Base-by-base conservation (phyloP, 2,329 filamentous ascomycete genomes). In the Periglandula ipomoeae region DNA sequence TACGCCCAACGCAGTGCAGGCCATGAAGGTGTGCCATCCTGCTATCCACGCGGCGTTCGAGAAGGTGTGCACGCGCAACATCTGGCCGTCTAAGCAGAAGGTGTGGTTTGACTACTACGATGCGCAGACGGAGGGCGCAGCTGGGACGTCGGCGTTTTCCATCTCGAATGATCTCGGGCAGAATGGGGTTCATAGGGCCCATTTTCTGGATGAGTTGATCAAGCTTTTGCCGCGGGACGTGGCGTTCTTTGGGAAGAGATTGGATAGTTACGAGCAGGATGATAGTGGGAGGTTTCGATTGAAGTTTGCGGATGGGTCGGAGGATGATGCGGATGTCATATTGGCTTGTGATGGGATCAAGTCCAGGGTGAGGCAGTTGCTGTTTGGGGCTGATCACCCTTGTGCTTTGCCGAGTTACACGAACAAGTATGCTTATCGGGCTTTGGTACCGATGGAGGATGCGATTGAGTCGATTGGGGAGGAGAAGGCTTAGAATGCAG, bases 331-430 rank as follows among this genome's bases (percentile, higher is more conserved):
- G 3, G 66, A 69, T 23, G 67, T 61, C 0, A 47, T 82, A 0
- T 65, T 85, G 41, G 81, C 78, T 0, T 82, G 79, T 53, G 82
- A 85, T 59, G 82, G 82, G 0, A 82, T 85, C 56, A 83, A 83
- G 59, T 79, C 75, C 8, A 64, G 66, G 15, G 70, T 75, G 1
- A 63, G 79, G 1, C 58, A 71, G 26, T 58, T 76, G 6, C 61
- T 83, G 8, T 62, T 81, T 0, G 74, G 73, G 0, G 56, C 65
- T 1, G 56, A 63, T 15, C 50, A 61, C 61, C 68, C 47, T 57
- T 70, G 23, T 44, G 68, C 46, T 57, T 73, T 1, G 55, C 67
- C 64, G 0, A 51, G 57, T 0, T 84, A 77, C 52, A 73, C 72
- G 0, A 70, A 75, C 19, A 79, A 79, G 56, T 78, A 80, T 57